Evolutionary conservation across 345 rosid species (phyloP), one percentile per base, ranked within the genome.

Genomic region (Citrus trifoliata): DNA sequence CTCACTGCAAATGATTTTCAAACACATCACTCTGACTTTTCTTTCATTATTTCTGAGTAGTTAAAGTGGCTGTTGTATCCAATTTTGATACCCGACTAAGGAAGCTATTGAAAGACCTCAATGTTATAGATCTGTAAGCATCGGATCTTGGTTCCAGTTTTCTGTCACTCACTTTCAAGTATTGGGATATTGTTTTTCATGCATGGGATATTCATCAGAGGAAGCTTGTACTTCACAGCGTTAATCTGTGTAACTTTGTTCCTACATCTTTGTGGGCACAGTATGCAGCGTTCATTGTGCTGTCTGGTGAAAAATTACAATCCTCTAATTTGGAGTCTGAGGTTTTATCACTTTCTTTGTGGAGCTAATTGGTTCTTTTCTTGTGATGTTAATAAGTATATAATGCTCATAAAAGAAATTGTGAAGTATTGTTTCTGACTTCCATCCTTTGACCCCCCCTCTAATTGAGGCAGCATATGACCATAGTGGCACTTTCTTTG

Each of bases 11-110:
- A 51, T n/a, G 56, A 9, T 77, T n/a, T 12, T 32, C 63, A 58
- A 22, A 68, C n/a, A 66, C 9, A 51, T n/a, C 67, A 24, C 61
- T 69, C 79, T 71, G 7, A 35, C 73, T 10, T 80, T 9, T 78
- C 37, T 77, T 82, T 61, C 78, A 76, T 65, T 67, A 77, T 75
- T 70, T 35, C 75, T 74, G 33, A 78, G 64, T 93, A 95, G 98
- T 92, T 85, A 93, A 92, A 88, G 66, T 92, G 84, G 98, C 95
- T 82, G 97, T 95, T 51, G 92, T 93, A 24, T 95, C 98, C 69
- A 95, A 95, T 80, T 95, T 95, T 35, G 98, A 93, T 84, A 87
- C 82, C 59, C 88, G 98, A 28, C 80, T 95, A 48, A 92, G 94
- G 89, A 95, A 90, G 87, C 85, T 92, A 61, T 68, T 95, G 84